These are phyloP conservation scores for Arbutus unedo DNA, from an alignment of 148 eudicot genomes.

Conservation along the genomic window DNA sequence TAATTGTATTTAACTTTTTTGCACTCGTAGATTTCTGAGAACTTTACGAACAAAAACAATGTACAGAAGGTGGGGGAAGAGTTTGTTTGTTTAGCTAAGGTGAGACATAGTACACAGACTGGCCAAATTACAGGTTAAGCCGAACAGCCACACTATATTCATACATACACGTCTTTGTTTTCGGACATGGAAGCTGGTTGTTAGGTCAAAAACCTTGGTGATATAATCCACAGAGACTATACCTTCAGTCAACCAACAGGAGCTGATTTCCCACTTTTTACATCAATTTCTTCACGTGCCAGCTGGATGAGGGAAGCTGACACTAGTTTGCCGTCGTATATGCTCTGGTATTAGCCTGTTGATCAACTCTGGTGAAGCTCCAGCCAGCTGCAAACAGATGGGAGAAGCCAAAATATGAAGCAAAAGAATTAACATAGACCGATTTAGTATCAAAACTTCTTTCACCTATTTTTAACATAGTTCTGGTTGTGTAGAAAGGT, in stretches of 20 bases:
- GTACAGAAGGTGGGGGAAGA: constrained; percentile 15
- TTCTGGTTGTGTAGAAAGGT: not conserved
- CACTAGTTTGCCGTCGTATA: constrained; percentile 50
- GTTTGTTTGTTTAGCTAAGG: constrained; percentile 13
- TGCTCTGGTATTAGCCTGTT: constrained; percentile 73
- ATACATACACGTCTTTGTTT: constrained; percentile 9
- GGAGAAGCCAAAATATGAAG: not conserved
- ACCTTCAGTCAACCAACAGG: constrained; percentile 15
- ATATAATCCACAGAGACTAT: not conserved
- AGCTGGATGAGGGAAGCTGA: constrained; percentile 40
- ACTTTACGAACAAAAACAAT: constrained; percentile 18
- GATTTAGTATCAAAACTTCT: not conserved
- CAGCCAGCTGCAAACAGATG: constrained; percentile 45
- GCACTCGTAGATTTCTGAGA: constrained; percentile 12
- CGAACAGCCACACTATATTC: constrained; percentile 7
- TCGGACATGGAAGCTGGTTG: not conserved
- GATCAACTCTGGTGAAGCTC: constrained; percentile 64
- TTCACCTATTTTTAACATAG: too few species aligned
- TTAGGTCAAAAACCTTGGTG: constrained; percentile 5
- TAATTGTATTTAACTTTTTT: not conserved
- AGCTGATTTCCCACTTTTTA: constrained; percentile 13
- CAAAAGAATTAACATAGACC: not conserved
- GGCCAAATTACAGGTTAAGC: constrained; percentile 6
- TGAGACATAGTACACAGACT: constrained; percentile 5
- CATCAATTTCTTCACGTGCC: constrained; percentile 23